Evolutionary conservation across 306 rosid genomes (phyloP), one percentile per base, ranked within the genome.

Genomic region (Dalbergia cultrata): DNA sequence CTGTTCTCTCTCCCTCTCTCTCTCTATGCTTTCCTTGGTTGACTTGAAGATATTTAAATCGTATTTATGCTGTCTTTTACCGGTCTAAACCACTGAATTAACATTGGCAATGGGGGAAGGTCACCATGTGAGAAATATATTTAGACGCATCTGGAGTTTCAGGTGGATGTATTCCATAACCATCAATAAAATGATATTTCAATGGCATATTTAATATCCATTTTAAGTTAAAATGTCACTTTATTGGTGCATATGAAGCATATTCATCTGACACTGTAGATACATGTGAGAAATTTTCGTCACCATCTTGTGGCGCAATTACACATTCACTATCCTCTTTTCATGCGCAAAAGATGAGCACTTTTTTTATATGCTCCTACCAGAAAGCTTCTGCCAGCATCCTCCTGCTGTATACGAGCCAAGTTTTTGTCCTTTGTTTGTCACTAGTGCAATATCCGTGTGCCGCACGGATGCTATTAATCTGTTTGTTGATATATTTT

Each of bases 281-380:
- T 26, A 3, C 2, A 26, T 1, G 31, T 26, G 2, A 26, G 31
- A 26, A 26, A 1, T 26, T 26, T 26, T 26, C 31, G 41, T 57
- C 67, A 41, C 21, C 78, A 73, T 73, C 78, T 19, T 58, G 56
- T 57, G 47, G 74, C 37, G 35, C 69, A 76, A 74, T 68, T 64
- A 76, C 77, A 61, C 44, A 43, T 45, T 69, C 65, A 43, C 39
- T 73, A 71, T 41, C 59, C 54, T 63, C 66, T 70, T 68, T 79
- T 43, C 67, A 49, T 34, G 44, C 72, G 53, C 66, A 61, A 75
- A 79, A 63, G 61, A 39, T 35, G 43, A 76, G 50, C 62, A 62
- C 49, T 53, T 68, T 73, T 45, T 64, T 63, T 56, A 11, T 80
- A 31, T 75, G 78, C 64, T 39, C 86, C 73, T 73, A 66, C 71